Base-by-base conservation (phyloP, 1,284 basidiomycete species). In the Afroboletus lepidellus region DNA sequence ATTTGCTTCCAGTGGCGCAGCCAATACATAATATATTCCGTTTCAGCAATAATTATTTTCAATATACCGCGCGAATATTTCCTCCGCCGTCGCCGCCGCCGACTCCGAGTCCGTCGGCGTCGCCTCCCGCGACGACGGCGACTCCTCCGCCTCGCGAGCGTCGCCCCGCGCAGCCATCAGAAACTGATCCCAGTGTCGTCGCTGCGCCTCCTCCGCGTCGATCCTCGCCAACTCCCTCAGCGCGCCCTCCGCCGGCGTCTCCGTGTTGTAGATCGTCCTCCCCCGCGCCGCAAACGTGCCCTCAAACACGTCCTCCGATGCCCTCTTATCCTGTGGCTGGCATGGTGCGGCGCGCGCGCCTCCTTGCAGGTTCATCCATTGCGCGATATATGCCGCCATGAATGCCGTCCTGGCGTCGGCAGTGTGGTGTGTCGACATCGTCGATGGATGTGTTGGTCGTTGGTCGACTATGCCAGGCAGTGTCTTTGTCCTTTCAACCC, bases 31-130 rank as follows among this genome's bases (percentile, higher is more conserved):
- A 52, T 38, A 23, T 4, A n/a, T n/a, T n/a, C 7, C n/a, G 38
- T 41, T 18, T 21, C n/a, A 34, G 13, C 20, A 38, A 3, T 60
- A 54, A 60, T 45, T 44, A 34, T 30, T 41, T 38, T 57, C 34
- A 45, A 74, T 74, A 56, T 73, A 79, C 62, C 67, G 51, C 13
- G 66, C 64, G 57, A 79, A 77, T 63, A 78, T 60, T 55, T 71
- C 69, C 29, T 71, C 54, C 18, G 45, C 63, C 50, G 16, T 16
- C 54, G 25, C 37, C 27, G 3, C 8, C 16, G 48, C 53, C 44
- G 34, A 32, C 16, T 51, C 53, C 44, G 38, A 38, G 23, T n/a
- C 11, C 43, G 43, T 24, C 37, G 45, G 21, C 39, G 29, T 34
- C 46, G 46, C 7, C 30, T 20, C 29, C 18, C 25, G 4, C 41